Percentiles rank a stretch among this genome's conserved stretches.
phyloP scores from a whole-genome alignment of 2,329 filamentous ascomycete species.

The Phyllosticta citrichinensis region DNA sequence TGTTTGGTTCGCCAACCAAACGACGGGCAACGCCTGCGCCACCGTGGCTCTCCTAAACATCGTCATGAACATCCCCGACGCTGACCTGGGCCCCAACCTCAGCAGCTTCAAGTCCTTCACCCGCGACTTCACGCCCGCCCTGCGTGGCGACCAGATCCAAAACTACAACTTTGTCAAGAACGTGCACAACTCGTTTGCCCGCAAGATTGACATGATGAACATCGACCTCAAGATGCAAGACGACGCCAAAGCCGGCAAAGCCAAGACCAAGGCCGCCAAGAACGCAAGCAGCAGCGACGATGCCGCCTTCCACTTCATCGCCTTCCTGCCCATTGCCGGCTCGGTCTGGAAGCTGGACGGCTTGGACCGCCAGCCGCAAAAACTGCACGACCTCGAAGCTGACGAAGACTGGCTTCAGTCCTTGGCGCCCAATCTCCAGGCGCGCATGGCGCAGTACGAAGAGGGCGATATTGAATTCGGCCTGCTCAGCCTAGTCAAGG shows the following conservation, averaged over 20 bases:
- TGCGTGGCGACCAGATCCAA: constrained; percentile 66
- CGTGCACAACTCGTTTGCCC: constrained; percentile 81
- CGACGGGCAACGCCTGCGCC: constrained; percentile 75
- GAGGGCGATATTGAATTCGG: constrained; percentile 63
- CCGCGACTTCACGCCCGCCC: constrained; percentile 53
- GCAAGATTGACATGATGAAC: constrained; percentile 63
- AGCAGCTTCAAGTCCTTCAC: constrained; percentile 65
- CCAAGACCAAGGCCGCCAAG: constrained; percentile 4
- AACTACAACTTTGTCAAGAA: constrained; percentile 66
- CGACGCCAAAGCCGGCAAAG: constrained; percentile 18
- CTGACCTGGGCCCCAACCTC: constrained; percentile 62
- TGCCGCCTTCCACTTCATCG: constrained; percentile 77
- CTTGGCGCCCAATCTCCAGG: constrained; percentile 54
- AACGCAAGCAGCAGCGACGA: constrained; percentile 39
- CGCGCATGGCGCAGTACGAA: constrained; percentile 49
- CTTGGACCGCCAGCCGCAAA: constrained; percentile 55
- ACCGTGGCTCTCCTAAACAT: constrained; percentile 92
- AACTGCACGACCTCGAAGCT: constrained; percentile 21
- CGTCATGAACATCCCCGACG: constrained; percentile 65
- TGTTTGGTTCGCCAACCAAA: constrained; percentile 95
- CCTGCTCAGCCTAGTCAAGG: constrained; percentile 63
- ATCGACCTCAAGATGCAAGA: constrained; percentile 54
- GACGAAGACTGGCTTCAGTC: constrained; percentile 55
- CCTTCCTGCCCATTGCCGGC: constrained; percentile 68
- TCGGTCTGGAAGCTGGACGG: constrained; percentile 86